Evolutionary conservation across 805 yeast genomes (phyloP), one percentile per base, ranked within the genome.

Genomic region (Helenozyma baotianmanensis): DNA sequence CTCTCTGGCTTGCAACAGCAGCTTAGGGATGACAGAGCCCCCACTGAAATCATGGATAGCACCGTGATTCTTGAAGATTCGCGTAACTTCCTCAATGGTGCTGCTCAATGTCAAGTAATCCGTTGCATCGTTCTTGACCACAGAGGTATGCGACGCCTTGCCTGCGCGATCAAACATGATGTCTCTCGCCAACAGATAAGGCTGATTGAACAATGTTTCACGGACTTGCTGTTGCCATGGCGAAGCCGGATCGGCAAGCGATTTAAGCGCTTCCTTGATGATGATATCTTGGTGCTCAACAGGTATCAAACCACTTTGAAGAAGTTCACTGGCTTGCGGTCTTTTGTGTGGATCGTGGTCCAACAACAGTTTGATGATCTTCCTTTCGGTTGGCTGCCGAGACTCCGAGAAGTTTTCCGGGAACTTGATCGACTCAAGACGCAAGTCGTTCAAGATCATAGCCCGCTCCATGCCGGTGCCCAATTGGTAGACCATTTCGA

Each of bases 401-500:
- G 64, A 59, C 6, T 58, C 60, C 14, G 72, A 65, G 51, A 88
- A 89, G 32, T 78, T 82, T 0, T 58, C 16, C 0, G 98, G 98
- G 41, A 92, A 83, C 4, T 72, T 73, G 10, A 87, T 70, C 0
- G 70, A 53, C 0, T 76, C 56, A 1, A 68, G 54, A 35, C 99
- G 66, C 33, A 90, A 57, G 15, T 72, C 66, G 39, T 78, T 73
- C n/a, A 92, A 60, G 6, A 78, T 84, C 29, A 72, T 69, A 9
- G 82, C 87, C 32, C 98, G 70, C 54, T 92, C 99, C 97, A 92
- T 92, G 2, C 87, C 89, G 0, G 99, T 92, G n/a, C 70, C 68
- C 48, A 90, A 69, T 1, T 80, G 70, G 53, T 80, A 87, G 18
- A 87, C 74, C 98, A 92, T 92, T 54, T 92, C 98, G 55, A 92